Base-by-base conservation (phyloP, 1,284 basidiomycete genomes). In the Cryptococcus floricola region DNA sequence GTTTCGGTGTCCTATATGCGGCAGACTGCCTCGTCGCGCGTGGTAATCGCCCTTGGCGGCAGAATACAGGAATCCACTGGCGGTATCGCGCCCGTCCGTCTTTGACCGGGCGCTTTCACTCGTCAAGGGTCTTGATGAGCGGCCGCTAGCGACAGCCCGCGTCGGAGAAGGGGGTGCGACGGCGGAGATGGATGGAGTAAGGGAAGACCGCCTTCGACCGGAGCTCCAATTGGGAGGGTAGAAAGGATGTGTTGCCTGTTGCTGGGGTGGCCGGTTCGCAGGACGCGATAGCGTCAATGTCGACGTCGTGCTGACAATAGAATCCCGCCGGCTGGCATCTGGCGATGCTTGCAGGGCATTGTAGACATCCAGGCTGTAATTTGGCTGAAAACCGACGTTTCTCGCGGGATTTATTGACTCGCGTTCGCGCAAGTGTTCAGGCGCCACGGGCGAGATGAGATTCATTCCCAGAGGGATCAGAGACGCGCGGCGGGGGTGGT, bases 381-480 rank as follows among this genome's bases (percentile, higher is more conserved):
- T 31, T 23, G 56, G 56, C 13, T 55, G 52, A 37, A 74, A 74
- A 0, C 69, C 71, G 4, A 69, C 59, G 44, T 57, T 67, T 38
- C 71, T 62, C 13, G 64, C 50, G 7, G 65, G 61, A 7, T 46
- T 48, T 10, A 50, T 49, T n/a, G n/a, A n/a, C 19, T 18, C 34
- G 10, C 39, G 43, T 18, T 54, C 57, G 10, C 58, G 50, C 42
- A 12, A 16, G 34, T 42, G 57, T 6, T 52, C 42, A 12, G 75
- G 75, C 1, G 72, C 54, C 2, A 73, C 68, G 18, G 76, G 76
- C 1, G 75, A 74, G 48, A 77, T 76, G 55, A 76, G 65, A 51
- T 77, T 70, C 9, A 77, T 65, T 6, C 73, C 74, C 12, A 76
- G 62, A 3, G 76, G 76, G 4, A 72, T 76, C 55, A 74, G 65